These are phyloP conservation scores for Clarireedia monteithiana DNA, from an alignment of 2,329 filamentous ascomycete species.

Conservation along the genomic window DNA sequence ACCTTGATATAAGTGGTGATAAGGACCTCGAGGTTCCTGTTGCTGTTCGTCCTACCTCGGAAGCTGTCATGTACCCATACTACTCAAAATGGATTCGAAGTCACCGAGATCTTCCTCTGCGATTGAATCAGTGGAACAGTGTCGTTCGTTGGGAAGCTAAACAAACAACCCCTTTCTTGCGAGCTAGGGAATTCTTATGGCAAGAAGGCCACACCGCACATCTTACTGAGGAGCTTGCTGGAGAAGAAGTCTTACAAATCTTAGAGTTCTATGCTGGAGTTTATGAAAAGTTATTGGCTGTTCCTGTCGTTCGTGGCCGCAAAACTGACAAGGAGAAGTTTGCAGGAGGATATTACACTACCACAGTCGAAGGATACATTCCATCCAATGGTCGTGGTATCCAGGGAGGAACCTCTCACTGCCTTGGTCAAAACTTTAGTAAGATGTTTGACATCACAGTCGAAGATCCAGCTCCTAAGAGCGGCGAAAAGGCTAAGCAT, in stretches of 20 bases:
- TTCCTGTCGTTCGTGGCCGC: slow-evolving; percentile 82
- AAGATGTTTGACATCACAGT: slow-evolving; percentile 99
- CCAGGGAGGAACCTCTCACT: slow-evolving; percentile 88
- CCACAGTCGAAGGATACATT: slow-evolving; percentile 95
- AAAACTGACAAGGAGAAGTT: slow-evolving; percentile 99
- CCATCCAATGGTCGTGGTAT: slow-evolving; percentile 93
- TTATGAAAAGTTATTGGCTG: slow-evolving; percentile 88
- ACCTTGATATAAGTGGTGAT: slow-evolving; percentile 56
- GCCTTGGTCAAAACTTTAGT: slow-evolving; percentile 91
- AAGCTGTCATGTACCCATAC: slow-evolving; percentile 89
- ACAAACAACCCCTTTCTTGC: slow-evolving; percentile 77
- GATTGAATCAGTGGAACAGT: slow-evolving; percentile 96
- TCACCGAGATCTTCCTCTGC: slow-evolving; percentile 87
- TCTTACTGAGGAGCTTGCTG: slow-evolving; percentile 73
- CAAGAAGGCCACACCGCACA: slow-evolving; percentile 83
- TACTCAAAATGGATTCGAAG: slow-evolving; percentile 96
- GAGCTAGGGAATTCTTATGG: slow-evolving; percentile 94
- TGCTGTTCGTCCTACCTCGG: slow-evolving; percentile 60
- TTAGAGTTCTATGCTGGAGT: slow-evolving; percentile 87
- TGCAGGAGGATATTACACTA: slow-evolving; percentile 91
- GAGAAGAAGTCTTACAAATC: slow-evolving; percentile 83
- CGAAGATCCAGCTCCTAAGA: slow-evolving; percentile 72
- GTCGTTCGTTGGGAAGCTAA: slow-evolving; percentile 96
- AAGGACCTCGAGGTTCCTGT: slow-evolving; percentile 80
- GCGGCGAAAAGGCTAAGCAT: slow-evolving; percentile 67